Base-by-base conservation (phyloP, 2,329 filamentous ascomycete genomes). In the Aureobasidium musti region DNA sequence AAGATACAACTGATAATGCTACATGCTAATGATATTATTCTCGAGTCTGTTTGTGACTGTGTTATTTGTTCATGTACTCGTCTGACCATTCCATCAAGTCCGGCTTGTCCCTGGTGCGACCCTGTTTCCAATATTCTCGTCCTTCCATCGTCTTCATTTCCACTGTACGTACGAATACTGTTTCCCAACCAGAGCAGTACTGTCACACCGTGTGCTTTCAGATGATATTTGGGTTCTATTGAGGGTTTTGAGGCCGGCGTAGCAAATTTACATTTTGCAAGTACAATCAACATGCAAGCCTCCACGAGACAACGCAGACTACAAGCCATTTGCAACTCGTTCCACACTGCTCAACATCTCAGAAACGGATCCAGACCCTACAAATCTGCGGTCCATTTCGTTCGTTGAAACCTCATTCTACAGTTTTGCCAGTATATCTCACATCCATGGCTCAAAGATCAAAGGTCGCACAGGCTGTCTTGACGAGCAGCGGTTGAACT, bases 11-110 rank as follows among this genome's bases (percentile, higher is more conserved):
- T 33, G 41, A 59, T 59, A 45, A 59, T 33, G 41, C 56, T 41
- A 56, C 53, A 28, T 56, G 53, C 53, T 56, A 56, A 56, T 56
- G 53, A 56, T 28, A 41, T 41, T 10, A 41, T 56, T 56, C 13
- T 33, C 19, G 17, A n/a, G 33, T 8, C 28, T 13, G n/a, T 4
- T 19, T 0, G 1, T 30, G 49, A n/a, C 49, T 52, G 30, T 30
- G 23, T 19, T 30, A 5, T 49, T 1, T 6, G 14, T 49, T 1
- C 13, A n/a, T 49, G 21, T 8, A 10, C 3, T 35, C 13, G 5
- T n/a, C 14, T 7, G 49, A 14, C 13, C 28, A 19, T 53, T 5
- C 26, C 50, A n/a, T 30, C 17, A 54, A 54, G 52, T 54, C 52
- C n/a, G 13, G n/a, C 30, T 37, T 54, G 50, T 10, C 1, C 21